Evolutionary conservation across 345 rosid genomes (phyloP), one percentile per base, ranked within the genome.

Genomic region (Sonneratia caseolaris): DNA sequence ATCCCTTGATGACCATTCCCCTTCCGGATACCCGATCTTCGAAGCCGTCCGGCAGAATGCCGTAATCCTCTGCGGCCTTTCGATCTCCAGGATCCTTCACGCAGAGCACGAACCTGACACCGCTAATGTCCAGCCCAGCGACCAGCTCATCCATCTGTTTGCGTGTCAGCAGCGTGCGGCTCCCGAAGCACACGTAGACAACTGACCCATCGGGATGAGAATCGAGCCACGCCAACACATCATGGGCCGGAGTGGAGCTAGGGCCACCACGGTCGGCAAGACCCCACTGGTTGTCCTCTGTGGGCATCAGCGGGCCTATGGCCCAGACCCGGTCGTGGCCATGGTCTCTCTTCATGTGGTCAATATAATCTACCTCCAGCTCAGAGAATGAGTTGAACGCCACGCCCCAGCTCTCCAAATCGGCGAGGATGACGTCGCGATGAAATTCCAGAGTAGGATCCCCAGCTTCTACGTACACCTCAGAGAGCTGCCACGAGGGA

Each of bases 161-260:
- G 6, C 76, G 59, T 3, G 79, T 76, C 86, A 92, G 74, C 74
- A 77, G 76, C 9, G 76, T 64, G 72, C 75, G 89, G 81, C 92
- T 92, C 45, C 95, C 96, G 14, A 90, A 92, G 79, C 95, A 87
- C 4, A 90, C 81, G 69, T 92, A 92, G 7, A 92, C 82, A 15
- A 92, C 94, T 1, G 79, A 68, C 9, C 57, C 51, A 24, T 86
- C 87, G 13, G 70, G 72, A n/a, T 84, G 74, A 8, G 65, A 56
- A 67, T 90, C 91, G 0, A 92, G 89, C 91, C 92, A 88, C 66
- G 80, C 74, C 81, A 76, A 48, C 51, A 90, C 32, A 42, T 75
- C 70, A 22, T 72, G 40, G 5, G 53, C 19, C 16, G 80, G 64
- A 1, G 65, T 64, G 19, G 90, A 81, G 36, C 85, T 84, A 56